A percentile compares a stretch with the other conserved stretches of the same genome.
phyloP scores from a whole-genome alignment of 805 yeast species.

The Hyphopichia homilentoma region DNA sequence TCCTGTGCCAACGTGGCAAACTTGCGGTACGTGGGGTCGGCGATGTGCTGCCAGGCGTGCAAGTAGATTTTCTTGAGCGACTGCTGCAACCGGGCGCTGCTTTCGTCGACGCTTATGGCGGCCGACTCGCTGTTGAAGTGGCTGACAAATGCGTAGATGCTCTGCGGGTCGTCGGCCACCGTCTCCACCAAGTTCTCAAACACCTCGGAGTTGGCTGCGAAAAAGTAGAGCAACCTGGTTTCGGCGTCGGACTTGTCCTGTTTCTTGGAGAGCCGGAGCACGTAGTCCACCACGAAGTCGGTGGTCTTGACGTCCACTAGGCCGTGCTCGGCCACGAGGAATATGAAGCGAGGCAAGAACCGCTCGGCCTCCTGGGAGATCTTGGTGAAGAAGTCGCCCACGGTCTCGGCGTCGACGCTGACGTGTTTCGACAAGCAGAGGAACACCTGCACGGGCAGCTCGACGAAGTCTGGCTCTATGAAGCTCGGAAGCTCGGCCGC shows the following conservation, averaged over 20 bases:
- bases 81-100: not conserved
- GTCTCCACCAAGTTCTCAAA: slow-evolving; percentile 14
- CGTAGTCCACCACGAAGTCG: too few species aligned
- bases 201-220: slow-evolving; percentile 12
- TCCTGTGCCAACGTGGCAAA: slow-evolving; percentile 8
- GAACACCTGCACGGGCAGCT: slow-evolving; percentile 16
- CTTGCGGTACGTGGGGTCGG: slow-evolving; percentile 5
- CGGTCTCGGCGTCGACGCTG: slow-evolving; percentile 18
- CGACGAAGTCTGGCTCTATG: slow-evolving; percentile 22
- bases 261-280: slow-evolving; percentile 22
- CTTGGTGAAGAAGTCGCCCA: slow-evolving; percentile 33
- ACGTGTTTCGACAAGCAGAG: slow-evolving; percentile 16
- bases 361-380: slow-evolving; percentile 15
- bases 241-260: slow-evolving; percentile 16
- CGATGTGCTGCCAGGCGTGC: slow-evolving; percentile 13
- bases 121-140: slow-evolving; percentile 5
- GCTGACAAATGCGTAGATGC: slow-evolving; percentile 11
- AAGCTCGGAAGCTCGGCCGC: slow-evolving; percentile 17
- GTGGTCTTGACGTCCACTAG: slow-evolving; percentile 12
- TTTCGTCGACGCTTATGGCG: slow-evolving; percentile 1
- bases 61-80: slow-evolving; percentile 3
- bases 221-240: slow-evolving; percentile 15
- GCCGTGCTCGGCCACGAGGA: slow-evolving; percentile 1
- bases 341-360: slow-evolving; percentile 2
- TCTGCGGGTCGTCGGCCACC: slow-evolving; percentile 6